A percentile compares a stretch with the other conserved stretches of the same genome.
Conservation (phyloP, 1,284 basidiomycete genomes). For the Ganoderma leucocontextum region DNA sequence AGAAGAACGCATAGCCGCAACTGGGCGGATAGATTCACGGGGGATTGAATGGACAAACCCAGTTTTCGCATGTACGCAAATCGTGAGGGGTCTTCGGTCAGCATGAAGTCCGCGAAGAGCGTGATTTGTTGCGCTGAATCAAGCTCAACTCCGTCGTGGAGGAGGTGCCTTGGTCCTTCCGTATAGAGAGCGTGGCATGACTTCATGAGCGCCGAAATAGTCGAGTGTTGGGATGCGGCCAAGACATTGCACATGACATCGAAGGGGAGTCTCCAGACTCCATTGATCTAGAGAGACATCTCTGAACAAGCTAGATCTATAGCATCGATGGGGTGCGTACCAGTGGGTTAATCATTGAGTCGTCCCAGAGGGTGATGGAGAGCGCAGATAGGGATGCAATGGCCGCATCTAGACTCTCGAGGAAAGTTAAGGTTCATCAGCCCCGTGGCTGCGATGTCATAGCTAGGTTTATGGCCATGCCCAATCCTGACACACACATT, state of each 20-base stretch:
- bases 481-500: too few relatives aligned
- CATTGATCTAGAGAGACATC: background rate
- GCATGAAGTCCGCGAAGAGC: background rate
- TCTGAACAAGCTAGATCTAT: too few relatives aligned
- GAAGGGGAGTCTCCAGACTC: conserved; percentile 7
- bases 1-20: background rate
- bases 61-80: background rate
- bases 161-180: conserved; percentile 14
- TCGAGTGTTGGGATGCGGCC: background rate
- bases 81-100: background rate
- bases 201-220: conserved; percentile 11
- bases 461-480: too few relatives aligned
- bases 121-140: background rate
- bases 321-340: too few relatives aligned
- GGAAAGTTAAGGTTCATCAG: too few relatives aligned
- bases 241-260: conserved; percentile 10
- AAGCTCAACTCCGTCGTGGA: conserved; percentile 11
- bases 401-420: too few relatives aligned
- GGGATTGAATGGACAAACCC: background rate
- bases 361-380: too few relatives aligned
- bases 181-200: conserved; percentile 8
- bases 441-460: too few relatives aligned
- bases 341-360: too few relatives aligned
- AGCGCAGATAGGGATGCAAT: too few relatives aligned
- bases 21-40: background rate